phyloP scores from a whole-genome alignment of 23 red algal species.

The Agarophyton chilense region DNA sequence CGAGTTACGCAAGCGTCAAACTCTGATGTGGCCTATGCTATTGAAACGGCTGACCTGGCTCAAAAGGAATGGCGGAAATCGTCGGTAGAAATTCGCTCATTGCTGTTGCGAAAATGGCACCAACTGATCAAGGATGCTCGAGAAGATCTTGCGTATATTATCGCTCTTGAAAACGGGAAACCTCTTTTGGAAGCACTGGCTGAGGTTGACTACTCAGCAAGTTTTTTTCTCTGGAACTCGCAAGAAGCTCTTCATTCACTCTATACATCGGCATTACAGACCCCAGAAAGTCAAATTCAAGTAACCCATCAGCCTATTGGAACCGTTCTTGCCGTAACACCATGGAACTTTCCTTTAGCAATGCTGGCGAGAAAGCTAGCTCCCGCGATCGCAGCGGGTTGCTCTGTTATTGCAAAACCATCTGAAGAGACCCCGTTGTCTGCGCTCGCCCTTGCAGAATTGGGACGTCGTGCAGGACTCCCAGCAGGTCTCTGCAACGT shows the following conservation, averaged over 20 bases:
- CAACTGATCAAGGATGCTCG: constrained; percentile 56
- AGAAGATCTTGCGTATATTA: constrained; percentile 73
- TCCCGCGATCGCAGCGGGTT: constrained; percentile 88
- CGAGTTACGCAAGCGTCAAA: constrained; percentile 19
- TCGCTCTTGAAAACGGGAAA: constrained; percentile 93
- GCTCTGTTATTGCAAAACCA: constrained; percentile 86
- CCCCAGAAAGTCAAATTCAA: not conserved
- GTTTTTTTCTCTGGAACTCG: constrained; percentile 82
- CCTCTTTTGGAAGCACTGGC: constrained; percentile 82
- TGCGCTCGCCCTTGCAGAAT: constrained; percentile 83
- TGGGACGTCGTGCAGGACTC: constrained; percentile 78
- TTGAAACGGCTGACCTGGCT: not conserved
- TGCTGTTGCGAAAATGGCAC: constrained; percentile 56
- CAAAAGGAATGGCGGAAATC: constrained; percentile 57
- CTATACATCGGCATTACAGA: constrained; percentile 36
- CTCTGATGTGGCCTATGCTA: not conserved
- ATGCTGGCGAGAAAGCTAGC: constrained; percentile 91
- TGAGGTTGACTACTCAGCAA: constrained; percentile 84
- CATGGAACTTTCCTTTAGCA: constrained; percentile 94
- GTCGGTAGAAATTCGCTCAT: constrained; percentile 49
- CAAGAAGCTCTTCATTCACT: constrained; percentile 52
- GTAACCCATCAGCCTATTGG: constrained; percentile 81
- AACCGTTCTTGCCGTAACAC: constrained; percentile 82
- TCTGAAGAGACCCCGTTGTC: constrained; percentile 81
- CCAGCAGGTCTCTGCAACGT: constrained; percentile 85